Base-by-base conservation (phyloP, 306 rosid genomes). In the Ziziphus jujuba region DNA sequence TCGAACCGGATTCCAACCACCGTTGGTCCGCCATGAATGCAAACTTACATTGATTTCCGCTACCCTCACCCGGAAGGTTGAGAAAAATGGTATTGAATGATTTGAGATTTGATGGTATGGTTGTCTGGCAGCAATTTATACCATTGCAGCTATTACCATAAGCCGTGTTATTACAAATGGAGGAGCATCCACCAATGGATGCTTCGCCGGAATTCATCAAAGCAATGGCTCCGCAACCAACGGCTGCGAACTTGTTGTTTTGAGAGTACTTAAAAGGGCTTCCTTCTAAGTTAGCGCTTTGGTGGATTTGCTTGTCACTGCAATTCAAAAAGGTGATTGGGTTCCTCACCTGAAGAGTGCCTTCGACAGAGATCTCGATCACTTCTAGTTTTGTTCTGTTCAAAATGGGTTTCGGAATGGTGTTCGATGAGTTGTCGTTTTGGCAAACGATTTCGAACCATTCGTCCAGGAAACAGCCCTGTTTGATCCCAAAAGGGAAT, bases 371-470 rank as follows among this genome's bases (percentile, higher is more conserved):
- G 13, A 56, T 22, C 1, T 17, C 8, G 8, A 56, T 20, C 40
- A 56, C 58, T 53, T 58, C 56, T 3, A 35, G 64, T 20, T 57
- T 45, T 17, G 28, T 2, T 3, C 24, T 10, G 12, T n/a, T 34
- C 16, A 68, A 56, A 7, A 44, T 2, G 9, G 56, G 72, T 20
- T 51, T 65, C 17, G 59, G 48, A 56, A 22, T 16, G 3, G 45
- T 19, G 44, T 20, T 14, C 0, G 25, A 2, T 28, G 33, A 28
- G 33, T 28, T 28, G 25, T n/a, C n/a, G n/a, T 24, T 31, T 1
- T 28, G 34, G 73, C 73, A 45, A 9, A 8, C 9, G 31, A 69
- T 23, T 8, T 31, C 53, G 34, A 69, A 69, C 65, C 65, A 69
- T 2, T 47, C 22, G 7, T 58, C 47, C 4, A 45, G 3, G 58